Base-by-base conservation (phyloP, 352 stramenopile genomes). In the Phytophthora pini region DNA sequence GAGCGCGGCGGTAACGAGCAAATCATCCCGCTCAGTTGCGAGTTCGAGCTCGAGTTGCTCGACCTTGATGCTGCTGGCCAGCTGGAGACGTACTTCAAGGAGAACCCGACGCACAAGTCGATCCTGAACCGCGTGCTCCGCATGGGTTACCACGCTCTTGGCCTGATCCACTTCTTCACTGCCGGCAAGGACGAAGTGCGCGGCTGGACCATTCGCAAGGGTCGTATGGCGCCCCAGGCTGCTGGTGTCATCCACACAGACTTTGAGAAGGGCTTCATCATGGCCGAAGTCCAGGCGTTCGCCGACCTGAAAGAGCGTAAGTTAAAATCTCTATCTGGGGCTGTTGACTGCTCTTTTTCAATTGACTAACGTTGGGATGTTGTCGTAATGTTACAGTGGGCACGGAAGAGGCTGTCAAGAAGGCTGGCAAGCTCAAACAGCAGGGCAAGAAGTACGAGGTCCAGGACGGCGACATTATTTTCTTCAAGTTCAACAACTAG, bases 251-350 rank as follows among this genome's bases (percentile, higher is more conserved):
- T 99, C 84, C 98, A 99, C 84, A 97, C 94, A 39, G 98, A 99
- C 79, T 99, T 99, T 68, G 98, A 99, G 86, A 95, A 98, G 76
- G 98, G 98, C 56, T 99, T 99, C 77, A 99, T 99, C 74, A 97
- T 93, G 76, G 96, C 96, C 27, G 89, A 97, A 84, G 87, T 94
- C 8, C 85, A 94, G 74, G 68, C 86, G 10, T 97, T 95, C 61
- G 85, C 85, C n/a, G 88, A 96, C 70, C 61, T 96, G 59, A 96
- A 96, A 88, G 88, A 96, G 60, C 64, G 88, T 93, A 88, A 56
- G 87, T 90, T 57, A 66, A 26, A n/a, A 17, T 34, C 20, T 43
- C 38, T 41, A 5, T 27, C 5, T 26, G 12, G 13, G 38, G 11
- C 20, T 13, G n/a, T 5, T 36, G 34, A 27, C 31, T 61, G 2